A percentile compares a stretch with the other conserved stretches of the same genome.
phyloP scores from a whole-genome alignment of 2,329 filamentous ascomycete species.

The Aspergillus tamarii region DNA sequence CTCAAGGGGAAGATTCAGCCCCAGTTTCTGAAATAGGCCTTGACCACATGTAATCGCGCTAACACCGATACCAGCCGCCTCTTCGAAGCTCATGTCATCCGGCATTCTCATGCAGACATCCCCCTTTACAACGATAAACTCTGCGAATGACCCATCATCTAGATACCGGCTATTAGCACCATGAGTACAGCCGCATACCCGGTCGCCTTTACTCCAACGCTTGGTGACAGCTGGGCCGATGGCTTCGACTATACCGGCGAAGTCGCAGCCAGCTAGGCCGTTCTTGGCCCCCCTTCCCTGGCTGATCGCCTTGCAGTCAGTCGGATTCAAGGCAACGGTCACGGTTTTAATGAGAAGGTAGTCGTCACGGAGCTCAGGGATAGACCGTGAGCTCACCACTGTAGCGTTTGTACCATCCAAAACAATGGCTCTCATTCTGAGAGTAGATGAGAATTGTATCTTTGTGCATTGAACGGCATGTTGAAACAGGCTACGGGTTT shows the following conservation, averaged over 20 bases:
- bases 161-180: constrained; percentile 31
- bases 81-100: neutral
- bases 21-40: neutral
- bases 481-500: too few species aligned
- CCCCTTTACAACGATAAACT: constrained; percentile 6
- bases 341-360: constrained; percentile 25
- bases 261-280: constrained; percentile 31
- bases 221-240: constrained; percentile 18
- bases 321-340: constrained; percentile 39
- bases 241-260: constrained; percentile 29
- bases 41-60: neutral
- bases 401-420: neutral
- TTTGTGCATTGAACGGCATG: neutral
- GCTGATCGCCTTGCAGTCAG: constrained; percentile 32
- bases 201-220: constrained; percentile 36
- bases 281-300: neutral
- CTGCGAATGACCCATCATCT: constrained; percentile 3
- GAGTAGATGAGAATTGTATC: neutral
- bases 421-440: neutral
- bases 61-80: constrained; percentile 1
- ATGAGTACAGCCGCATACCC: constrained; percentile 40
- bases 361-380: constrained; percentile 18
- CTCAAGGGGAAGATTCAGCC: neutral
- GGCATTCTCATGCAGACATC: neutral
- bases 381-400: constrained; percentile 1